Conservation (phyloP, 2,329 filamentous ascomycete genomes). For the Epicoccum sorghinum region DNA sequence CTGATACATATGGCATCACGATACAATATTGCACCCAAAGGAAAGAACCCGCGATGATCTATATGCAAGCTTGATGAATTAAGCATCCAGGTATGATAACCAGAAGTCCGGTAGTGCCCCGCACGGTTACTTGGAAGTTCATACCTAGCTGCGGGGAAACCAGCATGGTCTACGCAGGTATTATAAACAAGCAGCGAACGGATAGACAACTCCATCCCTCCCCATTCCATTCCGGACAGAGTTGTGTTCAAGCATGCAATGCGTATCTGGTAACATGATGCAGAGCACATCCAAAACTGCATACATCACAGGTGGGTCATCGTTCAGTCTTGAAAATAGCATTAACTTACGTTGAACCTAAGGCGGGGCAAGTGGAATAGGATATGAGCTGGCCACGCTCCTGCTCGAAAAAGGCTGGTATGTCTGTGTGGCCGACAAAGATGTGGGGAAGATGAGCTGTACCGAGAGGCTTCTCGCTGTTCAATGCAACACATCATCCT, state of each 20-base stretch:
- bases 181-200: too few relatives aligned
- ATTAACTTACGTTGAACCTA: not conserved
- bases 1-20: too few relatives aligned
- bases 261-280: not conserved
- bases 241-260: too few relatives aligned
- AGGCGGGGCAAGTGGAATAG: conserved; percentile 44
- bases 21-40: too few relatives aligned
- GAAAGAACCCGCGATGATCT: too few relatives aligned
- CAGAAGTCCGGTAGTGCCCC: too few relatives aligned
- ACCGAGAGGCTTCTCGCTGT: conserved; percentile 26
- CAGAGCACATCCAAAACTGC: not conserved
- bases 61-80: too few relatives aligned
- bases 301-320: conserved; percentile 5
- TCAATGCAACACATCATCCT: conserved; percentile 42
- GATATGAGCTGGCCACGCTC: conserved; percentile 37
- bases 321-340: not conserved
- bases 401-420: conserved; percentile 48
- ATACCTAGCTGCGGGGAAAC: too few relatives aligned
- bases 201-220: too few relatives aligned
- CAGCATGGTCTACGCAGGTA: not conserved
- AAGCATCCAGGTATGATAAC: too few relatives aligned
- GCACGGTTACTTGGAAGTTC: too few relatives aligned
- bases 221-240: too few relatives aligned
- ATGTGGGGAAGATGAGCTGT: conserved; percentile 31
- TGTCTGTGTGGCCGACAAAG: conserved; percentile 56